phyloP scores from a whole-genome alignment of 768 basidiomycete genomes.

The Baorangia bicolor region DNA sequence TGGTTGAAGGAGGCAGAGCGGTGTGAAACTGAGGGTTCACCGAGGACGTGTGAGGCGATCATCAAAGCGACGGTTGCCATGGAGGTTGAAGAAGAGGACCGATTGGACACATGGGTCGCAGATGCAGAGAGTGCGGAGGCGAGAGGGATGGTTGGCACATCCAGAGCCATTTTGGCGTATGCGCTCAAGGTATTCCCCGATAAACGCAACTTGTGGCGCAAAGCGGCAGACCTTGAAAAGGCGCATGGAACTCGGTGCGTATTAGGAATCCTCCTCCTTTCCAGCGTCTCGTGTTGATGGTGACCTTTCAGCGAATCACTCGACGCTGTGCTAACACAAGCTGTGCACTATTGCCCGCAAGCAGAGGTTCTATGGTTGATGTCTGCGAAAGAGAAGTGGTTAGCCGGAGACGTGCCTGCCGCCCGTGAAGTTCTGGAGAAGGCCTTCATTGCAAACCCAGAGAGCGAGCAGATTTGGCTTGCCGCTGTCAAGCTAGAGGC shows the following conservation, averaged over 20 bases:
- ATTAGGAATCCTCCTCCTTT: background rate
- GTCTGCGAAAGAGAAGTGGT: conserved; percentile 98
- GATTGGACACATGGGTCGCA: conserved; percentile 84
- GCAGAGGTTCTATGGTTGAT: conserved; percentile 98
- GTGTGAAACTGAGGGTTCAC: conserved; percentile 83
- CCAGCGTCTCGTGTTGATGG: background rate
- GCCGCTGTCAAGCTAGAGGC: conserved; percentile 97
- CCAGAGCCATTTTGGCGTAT: conserved; percentile 87
- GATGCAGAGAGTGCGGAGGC: conserved; percentile 85
- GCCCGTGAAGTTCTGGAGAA: conserved; percentile 85
- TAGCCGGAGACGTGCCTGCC: conserved; percentile 83
- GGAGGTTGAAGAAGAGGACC: conserved; percentile 95
- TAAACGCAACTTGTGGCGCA: conserved; percentile 80
- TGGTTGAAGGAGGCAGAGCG: conserved; percentile 96
- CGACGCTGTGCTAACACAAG: conserved; percentile 76
- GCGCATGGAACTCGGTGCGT: conserved; percentile 76
- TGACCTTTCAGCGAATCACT: conserved; percentile 62
- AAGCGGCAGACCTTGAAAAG: conserved; percentile 93
- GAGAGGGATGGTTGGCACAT: conserved; percentile 74
- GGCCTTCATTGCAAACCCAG: conserved; percentile 93
- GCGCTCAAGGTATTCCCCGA: conserved; percentile 91
- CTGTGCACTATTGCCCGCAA: conserved; percentile 89
- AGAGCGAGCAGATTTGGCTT: conserved; percentile 97
- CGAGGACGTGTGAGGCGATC: conserved; percentile 89
- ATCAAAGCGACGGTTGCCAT: conserved; percentile 91